These are phyloP conservation scores for Cardiospermum halicacabum DNA, from an alignment of 345 rosid genomes.

Conservation along the genomic window DNA sequence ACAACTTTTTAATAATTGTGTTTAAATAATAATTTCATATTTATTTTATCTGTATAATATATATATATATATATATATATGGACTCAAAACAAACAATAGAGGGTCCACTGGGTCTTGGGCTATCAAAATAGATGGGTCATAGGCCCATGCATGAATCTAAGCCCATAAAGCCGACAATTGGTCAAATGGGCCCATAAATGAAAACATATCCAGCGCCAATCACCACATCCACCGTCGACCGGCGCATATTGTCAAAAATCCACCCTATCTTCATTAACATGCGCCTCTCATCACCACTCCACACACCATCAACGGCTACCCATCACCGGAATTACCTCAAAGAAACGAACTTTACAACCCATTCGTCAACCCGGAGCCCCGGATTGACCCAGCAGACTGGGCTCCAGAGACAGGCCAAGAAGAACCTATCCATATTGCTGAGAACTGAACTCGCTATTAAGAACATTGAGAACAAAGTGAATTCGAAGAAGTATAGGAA, in stretches of 20 bases:
- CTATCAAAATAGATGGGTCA: no score
- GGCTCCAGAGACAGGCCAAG: constrained; percentile 39
- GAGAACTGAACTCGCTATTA: constrained; percentile 62
- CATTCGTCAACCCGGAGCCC: constrained; percentile 23
- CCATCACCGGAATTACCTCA: constrained; percentile 35
- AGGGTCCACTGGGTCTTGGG: no score
- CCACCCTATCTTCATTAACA: background rate
- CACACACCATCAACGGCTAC: constrained; percentile 21
- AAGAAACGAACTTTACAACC: constrained; percentile 5
- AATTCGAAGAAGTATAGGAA: constrained; percentile 60
- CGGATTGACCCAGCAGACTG: constrained; percentile 15
- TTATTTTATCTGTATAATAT: no score
- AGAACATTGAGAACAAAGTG: constrained; percentile 63
- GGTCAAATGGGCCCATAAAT: no score
- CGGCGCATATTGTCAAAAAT: constrained; percentile 17
- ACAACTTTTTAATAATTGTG: no score
- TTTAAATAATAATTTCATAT: no score
- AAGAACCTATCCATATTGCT: constrained; percentile 61
- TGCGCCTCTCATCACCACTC: constrained; percentile 8
- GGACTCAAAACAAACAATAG: no score
- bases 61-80: no score
- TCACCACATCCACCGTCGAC: background rate
- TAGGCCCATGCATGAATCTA: no score
- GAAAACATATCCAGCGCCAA: no score
- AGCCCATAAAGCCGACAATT: no score